Conservation (phyloP, 108 stramenopile species). For the Fragilariopsis cylindrus region DNA sequence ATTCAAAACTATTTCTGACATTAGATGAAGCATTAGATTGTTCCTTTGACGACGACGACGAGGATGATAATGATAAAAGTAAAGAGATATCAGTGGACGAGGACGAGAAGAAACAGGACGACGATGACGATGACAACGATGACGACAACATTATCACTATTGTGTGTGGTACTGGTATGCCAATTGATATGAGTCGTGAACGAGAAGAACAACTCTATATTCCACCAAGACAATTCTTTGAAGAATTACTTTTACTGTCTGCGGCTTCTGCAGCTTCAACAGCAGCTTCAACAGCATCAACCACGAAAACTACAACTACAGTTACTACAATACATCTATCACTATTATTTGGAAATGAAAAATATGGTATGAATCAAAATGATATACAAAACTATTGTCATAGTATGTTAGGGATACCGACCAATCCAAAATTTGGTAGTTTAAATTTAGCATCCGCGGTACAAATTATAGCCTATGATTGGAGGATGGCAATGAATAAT, state of each 20-base stretch:
- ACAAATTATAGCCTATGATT: constrained; percentile 72
- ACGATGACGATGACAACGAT: neutral
- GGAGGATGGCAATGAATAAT: constrained; percentile 39
- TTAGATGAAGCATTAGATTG: no score
- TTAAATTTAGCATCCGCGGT: constrained; percentile 72
- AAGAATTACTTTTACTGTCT: constrained; percentile 9
- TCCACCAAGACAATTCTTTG: constrained; percentile 54
- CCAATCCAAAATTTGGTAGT: constrained; percentile 63
- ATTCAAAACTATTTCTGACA: constrained; percentile 3
- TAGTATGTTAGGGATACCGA: constrained; percentile 66
- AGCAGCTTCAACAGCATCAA: neutral
- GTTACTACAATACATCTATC: neutral
- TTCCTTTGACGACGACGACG: neutral
- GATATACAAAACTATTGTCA: constrained; percentile 49
- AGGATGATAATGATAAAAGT: neutral
- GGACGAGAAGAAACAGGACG: neutral
- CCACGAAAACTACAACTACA: neutral
- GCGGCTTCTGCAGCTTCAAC: neutral
- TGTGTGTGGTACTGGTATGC: constrained; percentile 70
- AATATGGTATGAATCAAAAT: constrained; percentile 44
- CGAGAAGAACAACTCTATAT: constrained; percentile 30
- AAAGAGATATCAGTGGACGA: neutral
- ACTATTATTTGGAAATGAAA: constrained; percentile 55
- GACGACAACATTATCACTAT: neutral
- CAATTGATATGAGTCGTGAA: constrained; percentile 51